Conservation (phyloP, 2,329 filamentous ascomycete genomes). For the Ambrosiella xylebori region DNA sequence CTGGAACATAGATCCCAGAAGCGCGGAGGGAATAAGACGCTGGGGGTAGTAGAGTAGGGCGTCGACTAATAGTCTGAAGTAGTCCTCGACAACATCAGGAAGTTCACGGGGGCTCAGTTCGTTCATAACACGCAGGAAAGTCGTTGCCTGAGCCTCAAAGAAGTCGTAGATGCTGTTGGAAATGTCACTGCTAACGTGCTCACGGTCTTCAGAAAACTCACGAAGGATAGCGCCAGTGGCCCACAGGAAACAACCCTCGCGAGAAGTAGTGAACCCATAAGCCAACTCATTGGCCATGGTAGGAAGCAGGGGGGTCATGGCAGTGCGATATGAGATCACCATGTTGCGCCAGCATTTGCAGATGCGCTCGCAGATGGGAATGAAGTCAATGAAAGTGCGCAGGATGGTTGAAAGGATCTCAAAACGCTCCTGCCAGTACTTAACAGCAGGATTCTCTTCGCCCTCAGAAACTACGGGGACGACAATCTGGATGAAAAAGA, state of each 20-base stretch:
- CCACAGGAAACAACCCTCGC: conserved; percentile 97
- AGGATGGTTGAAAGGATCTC: conserved; percentile 72
- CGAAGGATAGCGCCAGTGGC: conserved; percentile 86
- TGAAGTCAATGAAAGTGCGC: conserved; percentile 70
- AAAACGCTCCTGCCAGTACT: conserved; percentile 91
- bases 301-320: conserved; percentile 70
- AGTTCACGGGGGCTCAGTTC: conserved; percentile 60
- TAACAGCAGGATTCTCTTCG: conserved; percentile 75
- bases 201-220: conserved; percentile 83
- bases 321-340: conserved; percentile 86
- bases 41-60: conserved; percentile 85
- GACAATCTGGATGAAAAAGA: conserved; percentile 66
- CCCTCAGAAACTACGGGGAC: conserved; percentile 56
- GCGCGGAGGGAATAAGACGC: conserved; percentile 59
- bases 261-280: conserved; percentile 64
- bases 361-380: conserved; percentile 80
- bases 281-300: conserved; percentile 79
- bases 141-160: conserved; percentile 82
- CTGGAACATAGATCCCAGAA: conserved; percentile 70
- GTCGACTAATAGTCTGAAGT: conserved; percentile 84
- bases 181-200: conserved; percentile 66
- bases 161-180: conserved; percentile 82
- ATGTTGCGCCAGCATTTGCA: conserved; percentile 95
- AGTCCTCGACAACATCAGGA: conserved; percentile 80
- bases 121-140: conserved; percentile 76